Base-by-base conservation (phyloP, 2,329 filamentous ascomycete species). In the Botrytis byssoidea region DNA sequence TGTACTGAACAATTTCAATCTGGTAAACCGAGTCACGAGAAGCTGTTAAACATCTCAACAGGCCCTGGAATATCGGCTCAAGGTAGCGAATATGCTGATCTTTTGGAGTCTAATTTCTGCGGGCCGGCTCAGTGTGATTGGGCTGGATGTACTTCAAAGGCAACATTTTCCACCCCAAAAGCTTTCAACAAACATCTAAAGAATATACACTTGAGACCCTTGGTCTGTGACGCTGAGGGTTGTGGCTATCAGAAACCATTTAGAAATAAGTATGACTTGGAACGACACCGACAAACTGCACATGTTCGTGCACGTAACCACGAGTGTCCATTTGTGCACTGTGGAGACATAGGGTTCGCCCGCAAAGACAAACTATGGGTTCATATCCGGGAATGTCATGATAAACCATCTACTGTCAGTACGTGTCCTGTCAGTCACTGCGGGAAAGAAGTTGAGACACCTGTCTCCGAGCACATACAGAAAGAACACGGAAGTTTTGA, bases 221-320 rank as follows among this genome's bases (percentile, higher is more conserved):
- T 72, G 7, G 18, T 67, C 6, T 72, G 70, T 57, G 61, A n/a
- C 7, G 9, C 37, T 3, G 14, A 4, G 9, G 70, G 70, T 4
- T 72, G 70, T 1, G 70, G 70, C 3, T 72, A 67, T 42, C 70
- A 72, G 35, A 72, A 67, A 44, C 70, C 70, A 18, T 72, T 72
- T 32, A 40, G 70, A 12, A 72, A 72, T 29, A 72, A 72, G 29
- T 35, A 72, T 59, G 70, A 72, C 18, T 29, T 72, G 48, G 70
- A 72, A 20, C 18, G 70, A 4, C 70, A 72, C 35, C 44, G 29
- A 29, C 44, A 29, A 25, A 72, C 70, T 12, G 46, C 48, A 22
- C 70, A 72, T 22, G 6, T 67, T 32, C 42, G 64, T 8, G 10
- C 63, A 32, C 40, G 63, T 32, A 65, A 65, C 10, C n/a, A 64